Conservation (phyloP, 345 rosid species). For the Adansonia digitata region DNA sequence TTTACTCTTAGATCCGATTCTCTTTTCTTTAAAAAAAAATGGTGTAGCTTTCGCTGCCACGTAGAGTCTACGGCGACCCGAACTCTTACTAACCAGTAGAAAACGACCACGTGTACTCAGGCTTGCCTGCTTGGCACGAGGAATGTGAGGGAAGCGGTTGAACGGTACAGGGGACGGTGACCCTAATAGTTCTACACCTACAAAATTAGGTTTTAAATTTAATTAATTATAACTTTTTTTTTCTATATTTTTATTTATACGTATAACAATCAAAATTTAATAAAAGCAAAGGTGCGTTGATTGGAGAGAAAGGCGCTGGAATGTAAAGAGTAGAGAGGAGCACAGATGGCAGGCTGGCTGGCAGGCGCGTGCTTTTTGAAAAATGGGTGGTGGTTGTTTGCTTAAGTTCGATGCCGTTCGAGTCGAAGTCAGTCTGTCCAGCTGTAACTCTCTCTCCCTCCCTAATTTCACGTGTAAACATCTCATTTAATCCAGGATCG, state of each 20-base stretch:
- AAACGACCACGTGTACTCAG: not conserved
- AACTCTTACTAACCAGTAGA: not conserved
- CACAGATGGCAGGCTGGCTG: not conserved
- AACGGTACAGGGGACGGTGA: not conserved
- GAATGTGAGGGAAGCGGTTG: not conserved
- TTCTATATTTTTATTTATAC: not conserved
- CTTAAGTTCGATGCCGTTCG: conserved; percentile 1
- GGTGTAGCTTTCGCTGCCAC: not conserved
- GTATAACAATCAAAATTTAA: not conserved
- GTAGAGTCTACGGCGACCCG: not conserved
- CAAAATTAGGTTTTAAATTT: not conserved
- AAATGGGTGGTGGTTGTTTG: not conserved
- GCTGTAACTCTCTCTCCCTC: not conserved
- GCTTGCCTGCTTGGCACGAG: not conserved
- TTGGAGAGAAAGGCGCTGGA: not conserved
- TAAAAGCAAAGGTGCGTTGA: not conserved
- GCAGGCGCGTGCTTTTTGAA: not conserved
- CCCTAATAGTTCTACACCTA: not conserved
- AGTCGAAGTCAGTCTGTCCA: not conserved
- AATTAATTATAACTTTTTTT: not conserved
- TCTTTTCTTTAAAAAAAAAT: not conserved
- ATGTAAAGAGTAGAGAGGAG: not conserved
- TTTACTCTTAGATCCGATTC: conserved; percentile 8
- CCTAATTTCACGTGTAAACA: not conserved
- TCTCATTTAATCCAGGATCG: not conserved